Base-by-base conservation (phyloP, 371 early-diverging fungal species). In the Phascolomyces articulosus region DNA sequence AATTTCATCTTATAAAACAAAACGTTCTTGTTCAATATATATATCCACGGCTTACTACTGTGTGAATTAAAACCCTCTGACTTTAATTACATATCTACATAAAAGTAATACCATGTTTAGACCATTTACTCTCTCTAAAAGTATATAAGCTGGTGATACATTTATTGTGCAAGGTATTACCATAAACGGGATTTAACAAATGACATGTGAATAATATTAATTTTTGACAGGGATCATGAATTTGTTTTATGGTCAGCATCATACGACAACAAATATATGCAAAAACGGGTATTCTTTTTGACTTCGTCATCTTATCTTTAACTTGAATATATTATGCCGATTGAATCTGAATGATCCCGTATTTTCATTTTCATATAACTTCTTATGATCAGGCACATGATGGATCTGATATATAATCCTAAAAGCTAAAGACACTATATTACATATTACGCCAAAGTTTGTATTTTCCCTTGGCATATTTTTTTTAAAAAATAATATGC, bases 131-230 rank as follows among this genome's bases (percentile, higher is more conserved):
- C 9, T 31, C 3, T 31, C 9, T 31, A 31, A 34, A 34, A 34
- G 34, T 34, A n/a, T n/a, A n/a, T n/a, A n/a, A n/a, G n/a, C n/a
- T n/a, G 34, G 2, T 34, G 9, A 21, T 0, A 23, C 51, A 24
- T 1, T 8, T 6, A 21, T 6, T 51, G 51, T n/a, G 4, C 51
- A 23, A 3, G 20, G 51, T 23, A 51, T 51, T 51, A 10, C 51
- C 51, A 24, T 18, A 23, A 24, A 51, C 23, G 51, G 51, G 7
- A 15, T 51, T 51, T 51, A 23, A 51, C 21, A 23, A 2, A 51
- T 51, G 51, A 51, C 51, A 51, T 51, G 51, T 51, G 51, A 51
- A 51, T 16, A 51, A 51, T 16, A 51, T 2, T 51, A 24, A 51
- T 3, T 51, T 51, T 51, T 51, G 51, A 51, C 51, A 51, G 51